phyloP scores from a whole-genome alignment of 1,139 yeast genomes.

The Entelexis sorbosivorans region DNA sequence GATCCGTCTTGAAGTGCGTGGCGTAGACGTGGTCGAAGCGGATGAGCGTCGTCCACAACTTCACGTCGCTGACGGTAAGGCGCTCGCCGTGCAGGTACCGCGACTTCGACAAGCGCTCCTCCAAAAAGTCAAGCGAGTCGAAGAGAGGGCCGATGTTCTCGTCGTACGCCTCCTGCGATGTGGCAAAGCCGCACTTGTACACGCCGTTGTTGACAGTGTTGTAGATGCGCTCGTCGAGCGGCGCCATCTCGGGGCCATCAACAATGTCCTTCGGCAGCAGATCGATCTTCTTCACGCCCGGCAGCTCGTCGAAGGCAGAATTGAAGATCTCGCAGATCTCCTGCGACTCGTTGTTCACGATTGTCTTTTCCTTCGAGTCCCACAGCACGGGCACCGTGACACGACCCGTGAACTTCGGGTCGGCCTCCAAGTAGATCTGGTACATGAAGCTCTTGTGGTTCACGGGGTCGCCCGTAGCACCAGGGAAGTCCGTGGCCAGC shows the following conservation, averaged over 20 bases:
- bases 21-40: conserved; percentile 88
- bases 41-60: conserved; percentile 71
- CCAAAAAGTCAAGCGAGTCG: conserved; percentile 63
- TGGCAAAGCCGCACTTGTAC: conserved; percentile 85
- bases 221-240: conserved; percentile 73
- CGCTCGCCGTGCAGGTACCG: conserved; percentile 52
- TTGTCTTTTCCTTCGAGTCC: conserved; percentile 72
- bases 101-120: conserved; percentile 45
- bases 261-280: conserved; percentile 49
- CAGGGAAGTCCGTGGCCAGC: conserved; percentile 44
- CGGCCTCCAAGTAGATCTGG: conserved; percentile 62
- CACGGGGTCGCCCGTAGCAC: conserved; percentile 56
- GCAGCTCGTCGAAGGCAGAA: conserved; percentile 48
- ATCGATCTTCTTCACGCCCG: conserved; percentile 34
- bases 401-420: conserved; percentile 66
- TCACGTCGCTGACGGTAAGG: conserved; percentile 81
- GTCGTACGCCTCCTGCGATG: conserved; percentile 73
- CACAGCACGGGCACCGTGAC: conserved; percentile 88
- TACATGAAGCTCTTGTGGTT: conserved; percentile 52
- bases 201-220: conserved; percentile 86
- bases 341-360: conserved; percentile 82
- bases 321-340: conserved; percentile 80
- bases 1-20: conserved; percentile 89
- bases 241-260: conserved; percentile 46
- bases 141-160: conserved; percentile 57